phyloP scores from a whole-genome alignment of 2,329 filamentous ascomycete species.

The Fusarium pseudograminearum region DNA sequence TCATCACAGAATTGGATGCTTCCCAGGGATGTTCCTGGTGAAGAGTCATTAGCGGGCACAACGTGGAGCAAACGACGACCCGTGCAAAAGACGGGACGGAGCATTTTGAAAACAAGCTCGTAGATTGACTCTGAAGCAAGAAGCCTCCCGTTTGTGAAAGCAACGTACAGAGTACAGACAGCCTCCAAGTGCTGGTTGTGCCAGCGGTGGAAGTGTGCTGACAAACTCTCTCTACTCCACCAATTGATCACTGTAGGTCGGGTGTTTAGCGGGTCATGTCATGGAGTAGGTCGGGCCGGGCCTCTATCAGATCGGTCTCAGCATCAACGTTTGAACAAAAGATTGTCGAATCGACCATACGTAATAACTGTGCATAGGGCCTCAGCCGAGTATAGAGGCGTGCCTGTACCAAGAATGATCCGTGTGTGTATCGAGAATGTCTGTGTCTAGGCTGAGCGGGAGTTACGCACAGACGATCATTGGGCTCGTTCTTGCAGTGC shows the following conservation, averaged over 20 bases:
- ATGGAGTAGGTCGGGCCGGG: constrained; percentile 43
- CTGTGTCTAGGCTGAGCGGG: constrained; percentile 17
- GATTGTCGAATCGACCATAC: constrained; percentile 11
- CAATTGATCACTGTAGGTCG: constrained; percentile 6
- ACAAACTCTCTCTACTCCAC: constrained; percentile 7
- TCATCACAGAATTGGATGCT: constrained; percentile 50
- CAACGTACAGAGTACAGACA: not conserved
- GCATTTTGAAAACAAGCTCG: constrained; percentile 19
- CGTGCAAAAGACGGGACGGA: constrained; percentile 26
- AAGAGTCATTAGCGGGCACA: constrained; percentile 33
- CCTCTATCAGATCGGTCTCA: constrained; percentile 40
- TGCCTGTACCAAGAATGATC: constrained; percentile 21
- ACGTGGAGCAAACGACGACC: constrained; percentile 41
- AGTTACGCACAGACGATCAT: constrained; percentile 42
- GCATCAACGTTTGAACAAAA: constrained; percentile 16
- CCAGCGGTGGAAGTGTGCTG: not conserved
- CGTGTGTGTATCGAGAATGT: constrained; percentile 31
- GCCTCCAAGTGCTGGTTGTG: not conserved
- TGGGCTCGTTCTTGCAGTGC: constrained; percentile 41
- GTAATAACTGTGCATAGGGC: constrained; percentile 21
- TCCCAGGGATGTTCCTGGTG: constrained; percentile 44
- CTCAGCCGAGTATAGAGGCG: constrained; percentile 31
- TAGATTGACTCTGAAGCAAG: constrained; percentile 13
- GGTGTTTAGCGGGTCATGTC: constrained; percentile 27
- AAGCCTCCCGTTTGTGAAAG: constrained; percentile 18